Evolutionary conservation across 2,329 filamentous ascomycete genomes (phyloP).

Genomic region (Fusarium brevicatenulatum): DNA sequence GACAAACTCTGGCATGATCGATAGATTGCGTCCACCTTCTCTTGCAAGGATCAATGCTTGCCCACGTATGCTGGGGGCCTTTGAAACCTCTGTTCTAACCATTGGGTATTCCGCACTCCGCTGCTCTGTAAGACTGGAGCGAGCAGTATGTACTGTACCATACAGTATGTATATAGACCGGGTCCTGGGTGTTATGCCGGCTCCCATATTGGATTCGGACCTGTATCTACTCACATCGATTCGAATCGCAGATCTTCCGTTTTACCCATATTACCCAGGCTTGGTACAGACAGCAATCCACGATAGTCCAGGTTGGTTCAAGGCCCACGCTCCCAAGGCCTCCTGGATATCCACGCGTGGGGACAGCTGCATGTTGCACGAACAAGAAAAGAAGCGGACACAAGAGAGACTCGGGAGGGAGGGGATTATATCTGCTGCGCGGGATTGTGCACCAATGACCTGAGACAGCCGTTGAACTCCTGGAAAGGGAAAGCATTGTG

Average conservation of each 20-base stretch:
- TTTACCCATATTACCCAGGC: conserved; percentile 13
- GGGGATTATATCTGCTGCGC: conserved; percentile 28
- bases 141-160: neutral
- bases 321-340: conserved; percentile 21
- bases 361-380: conserved; percentile 39
- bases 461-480: conserved; percentile 38
- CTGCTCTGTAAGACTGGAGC: conserved; percentile 5
- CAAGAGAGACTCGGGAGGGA: conserved; percentile 21
- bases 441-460: conserved; percentile 40
- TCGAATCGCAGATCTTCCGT: conserved; percentile 30
- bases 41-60: conserved; percentile 15
- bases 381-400: conserved; percentile 27
- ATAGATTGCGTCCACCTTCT: conserved; percentile 6
- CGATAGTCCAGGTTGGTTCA: conserved; percentile 17
- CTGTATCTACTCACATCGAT: conserved; percentile 14
- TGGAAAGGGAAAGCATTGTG: conserved; percentile 37
- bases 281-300: conserved; percentile 14
- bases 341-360: conserved; percentile 33
- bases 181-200: conserved; percentile 27
- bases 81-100: conserved; percentile 15
- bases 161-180: conserved; percentile 27
- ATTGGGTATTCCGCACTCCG: conserved; percentile 1
- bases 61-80: conserved; percentile 13
- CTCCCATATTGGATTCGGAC: neutral
- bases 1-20: conserved; percentile 7